Conservation (phyloP, 2,329 filamentous ascomycete genomes). For the Trichoderma atroviride region DNA sequence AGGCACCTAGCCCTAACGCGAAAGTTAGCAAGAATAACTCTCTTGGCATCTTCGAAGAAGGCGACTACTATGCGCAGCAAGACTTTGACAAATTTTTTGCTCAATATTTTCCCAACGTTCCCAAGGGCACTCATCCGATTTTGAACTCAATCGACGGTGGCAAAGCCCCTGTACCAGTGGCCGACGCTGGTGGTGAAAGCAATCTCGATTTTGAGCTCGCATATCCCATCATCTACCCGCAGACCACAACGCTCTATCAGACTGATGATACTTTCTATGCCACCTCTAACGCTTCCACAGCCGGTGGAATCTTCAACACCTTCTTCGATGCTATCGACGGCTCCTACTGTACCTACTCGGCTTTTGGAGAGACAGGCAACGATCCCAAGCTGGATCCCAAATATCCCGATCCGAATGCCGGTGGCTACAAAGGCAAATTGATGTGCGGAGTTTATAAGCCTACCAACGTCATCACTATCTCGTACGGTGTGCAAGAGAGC, state of each 20-base stretch:
- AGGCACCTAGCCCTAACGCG: constrained; percentile 32
- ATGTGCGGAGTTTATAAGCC: constrained; percentile 35
- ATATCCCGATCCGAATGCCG: constrained; percentile 51
- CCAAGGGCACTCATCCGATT: constrained; percentile 26
- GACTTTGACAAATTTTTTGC: constrained; percentile 54
- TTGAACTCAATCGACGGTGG: constrained; percentile 28
- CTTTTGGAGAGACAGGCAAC: constrained; percentile 53
- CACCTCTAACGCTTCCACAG: constrained; percentile 30
- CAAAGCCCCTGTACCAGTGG: constrained; percentile 21
- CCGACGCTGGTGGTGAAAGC: constrained; percentile 43
- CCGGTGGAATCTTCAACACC: constrained; percentile 45
- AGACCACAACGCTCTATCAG: constrained; percentile 50
- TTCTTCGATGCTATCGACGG: constrained; percentile 57
- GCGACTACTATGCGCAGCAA: constrained; percentile 53
- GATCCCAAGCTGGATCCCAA: constrained; percentile 46
- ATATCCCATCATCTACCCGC: constrained; percentile 55
- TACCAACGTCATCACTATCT: constrained; percentile 41
- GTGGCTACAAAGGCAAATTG: constrained; percentile 29
- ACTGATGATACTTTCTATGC: constrained; percentile 45
- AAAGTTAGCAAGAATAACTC: constrained; percentile 43
- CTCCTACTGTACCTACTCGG: constrained; percentile 55
- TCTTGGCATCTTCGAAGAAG: constrained; percentile 55
- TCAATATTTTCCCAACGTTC: constrained; percentile 38
- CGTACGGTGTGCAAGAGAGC: constrained; percentile 52
- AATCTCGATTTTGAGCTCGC: constrained; percentile 53